Base-by-base conservation (phyloP, 2,329 filamentous ascomycete species). In the Fusarium palustre region DNA sequence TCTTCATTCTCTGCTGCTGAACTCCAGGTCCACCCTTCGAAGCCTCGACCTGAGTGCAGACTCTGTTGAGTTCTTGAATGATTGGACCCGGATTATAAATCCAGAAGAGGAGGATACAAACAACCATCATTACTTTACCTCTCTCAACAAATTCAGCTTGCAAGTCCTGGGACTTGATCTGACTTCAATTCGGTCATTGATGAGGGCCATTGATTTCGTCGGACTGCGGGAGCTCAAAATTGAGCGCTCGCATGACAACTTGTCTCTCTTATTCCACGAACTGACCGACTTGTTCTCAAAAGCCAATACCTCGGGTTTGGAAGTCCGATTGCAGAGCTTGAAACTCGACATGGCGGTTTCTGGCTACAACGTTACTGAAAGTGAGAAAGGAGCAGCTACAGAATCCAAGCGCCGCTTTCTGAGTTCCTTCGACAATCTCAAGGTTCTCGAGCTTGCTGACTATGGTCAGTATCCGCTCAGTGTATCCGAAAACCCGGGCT, bases 401-500 rank as follows among this genome's bases (percentile, higher is more conserved):
- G 22, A 33, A 13, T 12, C 3, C 20, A 54, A n/a, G 7, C 25
- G 13, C 16, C 16, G 18, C 6, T 54, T 54, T 8, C 3, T 54
- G 13, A 34, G 20, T 8, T 54, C 50, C 1, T 54, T 54, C 18
- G 11, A 54, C 5, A 54, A 38, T 7, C 22, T 54, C 8, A 54
- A 24, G 13, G 18, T 16, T 5, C 18, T 54, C 0, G 13, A 46
- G 1, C 4, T 54, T 2, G 9, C 5, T 8, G 7, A 47, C 18
- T 22, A 45, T 38, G 34, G 22, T 9, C 42, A 20, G 22, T 13
- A 54, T 18, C 18, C 9, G 20, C 22, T 33, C 4, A 28, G 31
- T 6, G 13, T 46, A 4, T 20, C 50, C 8, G 13, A 33, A 47
- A 66, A 33, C 54, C 66, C 25, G 31, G 64, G 11, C 4, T 28